A percentile compares a stretch with the other conserved stretches of the same genome.
phyloP scores from a whole-genome alignment of 441 rosid genomes.

The Erodium moschatum region DNA sequence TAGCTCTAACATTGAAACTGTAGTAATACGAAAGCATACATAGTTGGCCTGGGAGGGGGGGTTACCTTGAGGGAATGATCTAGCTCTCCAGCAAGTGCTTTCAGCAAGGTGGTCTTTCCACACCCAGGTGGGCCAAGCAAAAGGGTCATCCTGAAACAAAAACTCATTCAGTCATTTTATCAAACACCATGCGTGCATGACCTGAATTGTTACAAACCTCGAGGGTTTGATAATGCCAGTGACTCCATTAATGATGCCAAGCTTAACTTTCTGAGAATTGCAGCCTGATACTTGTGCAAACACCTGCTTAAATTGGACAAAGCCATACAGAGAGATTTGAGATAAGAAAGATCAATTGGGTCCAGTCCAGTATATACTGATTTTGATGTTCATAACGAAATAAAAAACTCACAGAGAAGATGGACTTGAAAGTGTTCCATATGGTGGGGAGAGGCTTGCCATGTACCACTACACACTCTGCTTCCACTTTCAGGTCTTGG shows the following conservation, averaged over 20 bases:
- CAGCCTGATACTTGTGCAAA: slow-evolving; percentile 22
- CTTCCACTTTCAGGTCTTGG: slow-evolving; percentile 16
- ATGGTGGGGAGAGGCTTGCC: slow-evolving; percentile 15
- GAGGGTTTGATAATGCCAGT: slow-evolving; percentile 35
- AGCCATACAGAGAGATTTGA: too few species aligned
- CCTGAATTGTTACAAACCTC: slow-evolving; percentile 18
- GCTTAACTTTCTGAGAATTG: slow-evolving; percentile 16
- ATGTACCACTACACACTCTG: slow-evolving; percentile 8
- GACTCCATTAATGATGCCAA: slow-evolving; percentile 27
- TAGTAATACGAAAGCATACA: too few species aligned
- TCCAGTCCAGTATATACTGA: not conserved
- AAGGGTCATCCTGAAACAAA: slow-evolving; percentile 15
- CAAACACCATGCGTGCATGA: not conserved
- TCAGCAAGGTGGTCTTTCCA: slow-evolving; percentile 37
- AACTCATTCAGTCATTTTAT: not conserved
- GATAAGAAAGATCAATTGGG: not conserved
- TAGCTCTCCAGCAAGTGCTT: slow-evolving; percentile 32
- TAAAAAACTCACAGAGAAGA: slow-evolving; percentile 12
- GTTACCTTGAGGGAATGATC: slow-evolving; percentile 34
- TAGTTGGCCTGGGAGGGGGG: too few species aligned
- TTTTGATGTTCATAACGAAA: not conserved
- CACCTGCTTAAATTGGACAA: not conserved
- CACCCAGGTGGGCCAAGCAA: slow-evolving; percentile 41
- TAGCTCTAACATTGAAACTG: too few species aligned
- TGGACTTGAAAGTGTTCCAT: slow-evolving; percentile 18